phyloP scores from a whole-genome alignment of 1,139 yeast species.

The Arxiozyma slooffiae region DNA sequence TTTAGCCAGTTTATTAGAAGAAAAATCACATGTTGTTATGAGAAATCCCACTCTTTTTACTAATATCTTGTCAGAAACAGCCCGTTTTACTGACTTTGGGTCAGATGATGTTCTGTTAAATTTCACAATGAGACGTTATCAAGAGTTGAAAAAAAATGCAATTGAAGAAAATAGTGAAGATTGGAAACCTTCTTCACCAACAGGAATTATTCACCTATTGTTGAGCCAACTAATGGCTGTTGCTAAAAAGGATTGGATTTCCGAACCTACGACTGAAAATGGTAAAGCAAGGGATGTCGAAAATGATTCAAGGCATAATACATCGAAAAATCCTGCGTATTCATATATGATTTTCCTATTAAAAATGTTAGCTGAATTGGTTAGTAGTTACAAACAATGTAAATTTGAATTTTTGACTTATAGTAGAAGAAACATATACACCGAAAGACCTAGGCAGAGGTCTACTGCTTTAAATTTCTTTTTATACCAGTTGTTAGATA shows the following conservation, averaged over 20 bases:
- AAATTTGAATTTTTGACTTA: constrained; percentile 76
- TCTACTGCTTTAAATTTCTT: constrained; percentile 70
- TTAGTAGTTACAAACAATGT: constrained; percentile 70
- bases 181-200: constrained; percentile 15
- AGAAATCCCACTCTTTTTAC: constrained; percentile 50
- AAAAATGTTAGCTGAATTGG: constrained; percentile 58
- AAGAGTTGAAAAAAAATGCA: constrained; percentile 22
- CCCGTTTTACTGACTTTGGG: constrained; percentile 42
- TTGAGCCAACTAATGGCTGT: constrained; percentile 56
- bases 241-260: constrained; percentile 43
- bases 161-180: not conserved
- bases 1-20: constrained; percentile 44
- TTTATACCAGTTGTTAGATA: constrained; percentile 63
- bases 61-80: constrained; percentile 42
- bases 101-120: constrained; percentile 30
- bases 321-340: constrained; percentile 41
- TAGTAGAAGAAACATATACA: constrained; percentile 44
- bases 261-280: constrained; percentile 30
- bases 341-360: constrained; percentile 60
- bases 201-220: constrained; percentile 55
- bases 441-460: constrained; percentile 46
- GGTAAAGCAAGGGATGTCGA: constrained; percentile 24
- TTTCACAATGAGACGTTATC: constrained; percentile 17
- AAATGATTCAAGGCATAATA: constrained; percentile 20
- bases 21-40: constrained; percentile 45